Percentiles rank a stretch among this genome's conserved stretches.
Evolutionary conservation across 108 stramenopile species (phyloP).

Genomic region (Skeletonema menzelii): DNA sequence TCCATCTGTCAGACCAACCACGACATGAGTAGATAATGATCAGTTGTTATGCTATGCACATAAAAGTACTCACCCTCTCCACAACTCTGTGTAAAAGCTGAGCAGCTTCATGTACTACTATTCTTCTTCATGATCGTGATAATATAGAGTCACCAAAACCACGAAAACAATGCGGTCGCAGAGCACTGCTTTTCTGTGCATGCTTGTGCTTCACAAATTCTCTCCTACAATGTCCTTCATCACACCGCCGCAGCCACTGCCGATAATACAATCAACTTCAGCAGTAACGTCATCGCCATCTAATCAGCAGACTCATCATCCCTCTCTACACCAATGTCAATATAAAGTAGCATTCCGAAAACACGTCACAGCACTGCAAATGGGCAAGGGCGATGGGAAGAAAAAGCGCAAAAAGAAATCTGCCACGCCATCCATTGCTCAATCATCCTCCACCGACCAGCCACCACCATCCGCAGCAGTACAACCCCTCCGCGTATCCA

Average conservation of each 20-base stretch:
- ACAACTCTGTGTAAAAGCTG: too few relatives aligned
- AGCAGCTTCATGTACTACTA: too few relatives aligned
- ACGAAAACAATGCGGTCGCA: neutral
- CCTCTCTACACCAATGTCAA: neutral
- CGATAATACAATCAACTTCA: neutral
- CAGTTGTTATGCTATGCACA: too few relatives aligned
- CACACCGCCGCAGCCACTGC: neutral
- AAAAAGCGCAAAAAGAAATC: conserved; percentile 65
- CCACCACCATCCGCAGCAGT: conserved; percentile 10
- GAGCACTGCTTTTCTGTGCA: neutral
- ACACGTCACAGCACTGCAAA: neutral
- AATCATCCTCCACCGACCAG: neutral
- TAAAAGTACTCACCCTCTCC: too few relatives aligned
- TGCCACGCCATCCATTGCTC: neutral
- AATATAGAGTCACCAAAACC: too few relatives aligned
- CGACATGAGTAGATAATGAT: too few relatives aligned
- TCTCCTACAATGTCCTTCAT: neutral
- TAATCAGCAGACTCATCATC: neutral
- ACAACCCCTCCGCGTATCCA: conserved; percentile 55
- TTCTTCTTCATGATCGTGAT: too few relatives aligned
- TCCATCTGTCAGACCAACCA: too few relatives aligned
- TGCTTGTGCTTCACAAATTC: neutral
- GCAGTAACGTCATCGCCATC: neutral
- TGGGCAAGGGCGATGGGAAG: conserved; percentile 80
- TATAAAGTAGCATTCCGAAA: conserved; percentile 2